Conservation (phyloP, 2,329 filamentous ascomycete genomes). For the Phyllosticta capitalensis region DNA sequence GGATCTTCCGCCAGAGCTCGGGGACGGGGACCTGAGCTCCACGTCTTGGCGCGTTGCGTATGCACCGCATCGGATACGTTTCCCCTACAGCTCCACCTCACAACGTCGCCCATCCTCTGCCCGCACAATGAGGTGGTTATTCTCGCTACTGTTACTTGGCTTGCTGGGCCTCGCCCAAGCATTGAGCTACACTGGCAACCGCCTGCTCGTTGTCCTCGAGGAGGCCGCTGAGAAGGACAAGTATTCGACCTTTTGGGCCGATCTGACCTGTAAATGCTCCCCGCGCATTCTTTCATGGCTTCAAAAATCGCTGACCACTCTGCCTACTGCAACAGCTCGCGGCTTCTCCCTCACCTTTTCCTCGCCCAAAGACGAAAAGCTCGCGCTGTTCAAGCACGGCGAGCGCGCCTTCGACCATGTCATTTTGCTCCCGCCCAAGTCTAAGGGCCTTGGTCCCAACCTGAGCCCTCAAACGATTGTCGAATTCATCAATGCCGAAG, state of each 20-base stretch:
- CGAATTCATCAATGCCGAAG: conserved; percentile 82
- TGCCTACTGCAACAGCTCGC: conserved; percentile 47
- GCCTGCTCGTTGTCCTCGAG: conserved; percentile 79
- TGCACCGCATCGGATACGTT: conserved; percentile 23
- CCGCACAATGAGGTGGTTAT: conserved; percentile 61
- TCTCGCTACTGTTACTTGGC: conserved; percentile 60
- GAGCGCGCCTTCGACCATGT: conserved; percentile 87
- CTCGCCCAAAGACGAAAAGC: conserved; percentile 68
- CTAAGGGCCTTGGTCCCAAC: conserved; percentile 85
- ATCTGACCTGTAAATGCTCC: conserved; percentile 37
- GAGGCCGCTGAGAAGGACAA: conserved; percentile 68
- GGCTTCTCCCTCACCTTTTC: conserved; percentile 75
- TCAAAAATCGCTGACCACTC: background rate
- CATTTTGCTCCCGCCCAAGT: conserved; percentile 76
- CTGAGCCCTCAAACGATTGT: conserved; percentile 78
- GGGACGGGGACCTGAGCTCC: conserved; percentile 7
- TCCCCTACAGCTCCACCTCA: conserved; percentile 20
- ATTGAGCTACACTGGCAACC: conserved; percentile 66
- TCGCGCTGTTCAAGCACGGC: conserved; percentile 76
- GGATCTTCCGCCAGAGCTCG: conserved; percentile 9
- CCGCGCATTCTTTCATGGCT: background rate
- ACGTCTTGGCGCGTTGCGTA: conserved; percentile 22
- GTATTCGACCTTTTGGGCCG: conserved; percentile 73
- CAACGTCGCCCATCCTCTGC: conserved; percentile 16
- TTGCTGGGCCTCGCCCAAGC: conserved; percentile 61